Evolutionary conservation across 352 stramenopile species (phyloP), one percentile per base, ranked within the genome.

Genomic region (Globisporangium cystogenes): DNA sequence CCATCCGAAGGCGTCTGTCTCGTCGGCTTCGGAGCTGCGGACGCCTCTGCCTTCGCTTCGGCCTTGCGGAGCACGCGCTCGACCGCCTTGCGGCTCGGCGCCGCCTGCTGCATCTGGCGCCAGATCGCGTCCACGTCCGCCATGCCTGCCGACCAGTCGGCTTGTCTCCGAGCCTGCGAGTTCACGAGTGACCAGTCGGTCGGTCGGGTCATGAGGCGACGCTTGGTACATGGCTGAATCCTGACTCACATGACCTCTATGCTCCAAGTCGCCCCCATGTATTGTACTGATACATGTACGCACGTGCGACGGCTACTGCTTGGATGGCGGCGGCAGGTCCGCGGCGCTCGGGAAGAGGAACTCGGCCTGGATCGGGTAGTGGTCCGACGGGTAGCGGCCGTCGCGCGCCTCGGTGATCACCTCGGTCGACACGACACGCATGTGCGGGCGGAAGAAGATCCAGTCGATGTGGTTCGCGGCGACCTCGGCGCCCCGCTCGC

Each of bases 391-490:
- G 58, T 93, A 93, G 33, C 76, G 78, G 36, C 84, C 82, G 23
- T 93, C 76, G 51, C 80, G 80, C 44, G 80, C 61, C 57, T 95
- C 84, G 1, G 82, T 93, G 53, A 95, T 90, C 26, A 95, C 82
- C 56, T 93, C 74, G 7, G 80, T 89, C 27, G 70, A 65, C 4
- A 93, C 53, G 43, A 95, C 84, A 20, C 61, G 75, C 78, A 93
- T 90, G 37, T 76, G 51, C 39, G 84, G 84, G 8, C 82, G 82
- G 55, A 82, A 93, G 53, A 94, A 90, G 62, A 95, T 91, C 84
- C 84, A 95, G 58, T 95, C 84, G 57, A 95, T 95, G 64, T 95
- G 84, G 65, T 91, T 90, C 27, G 79, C 76, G 15, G 77, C 84
- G 6, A 70, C 67, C 40, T 86, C 68, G 7, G 80, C 73, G 33